A percentile compares a stretch with the other conserved stretches of the same genome.
Evolutionary conservation across 2,329 filamentous ascomycete genomes (phyloP).

Genomic region (Talaromyces sp.): DNA sequence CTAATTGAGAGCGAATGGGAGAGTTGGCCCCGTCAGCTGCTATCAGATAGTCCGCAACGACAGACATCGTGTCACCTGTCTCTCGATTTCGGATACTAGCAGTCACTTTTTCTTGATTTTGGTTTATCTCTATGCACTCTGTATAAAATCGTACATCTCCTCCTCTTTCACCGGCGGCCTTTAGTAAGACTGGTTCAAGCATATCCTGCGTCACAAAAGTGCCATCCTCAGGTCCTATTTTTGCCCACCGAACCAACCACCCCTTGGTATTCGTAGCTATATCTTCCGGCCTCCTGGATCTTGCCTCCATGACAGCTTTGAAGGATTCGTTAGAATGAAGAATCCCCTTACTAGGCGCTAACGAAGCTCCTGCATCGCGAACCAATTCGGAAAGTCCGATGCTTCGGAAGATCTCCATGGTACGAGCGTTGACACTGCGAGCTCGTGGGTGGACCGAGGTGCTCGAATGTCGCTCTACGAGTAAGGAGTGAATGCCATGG

Average conservation of each 20-base stretch:
- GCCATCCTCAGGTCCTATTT: slow-evolving; percentile 10
- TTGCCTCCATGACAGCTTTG: slow-evolving; percentile 6
- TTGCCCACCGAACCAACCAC: neutral
- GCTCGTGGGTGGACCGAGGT: slow-evolving; percentile 12
- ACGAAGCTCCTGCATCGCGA: slow-evolving; percentile 5
- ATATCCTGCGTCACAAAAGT: slow-evolving; percentile 14
- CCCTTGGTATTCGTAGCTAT: neutral
- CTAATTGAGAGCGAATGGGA: slow-evolving; percentile 6
- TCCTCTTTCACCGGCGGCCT: slow-evolving; percentile 1
- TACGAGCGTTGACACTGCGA: slow-evolving; percentile 13
- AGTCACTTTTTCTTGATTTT: slow-evolving; percentile 3
- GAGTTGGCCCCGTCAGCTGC: slow-evolving; percentile 12
- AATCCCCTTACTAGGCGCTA: slow-evolving; percentile 3
- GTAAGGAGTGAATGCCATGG: slow-evolving; percentile 2
- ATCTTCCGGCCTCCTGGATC: neutral
- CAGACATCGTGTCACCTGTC: neutral
- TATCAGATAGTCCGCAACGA: slow-evolving; percentile 8
- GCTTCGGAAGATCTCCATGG: slow-evolving; percentile 12
- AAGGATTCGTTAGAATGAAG: neutral
- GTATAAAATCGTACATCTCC: slow-evolving; percentile 8
- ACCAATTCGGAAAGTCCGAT: slow-evolving; percentile 4
- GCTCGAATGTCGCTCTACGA: slow-evolving; percentile 8
- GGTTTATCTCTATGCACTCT: neutral
- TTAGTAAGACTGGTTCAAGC: slow-evolving; percentile 8
- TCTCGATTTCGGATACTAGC: slow-evolving; percentile 4